Conservation (phyloP, 2,329 filamentous ascomycete species). For the Cercospora janseana region DNA sequence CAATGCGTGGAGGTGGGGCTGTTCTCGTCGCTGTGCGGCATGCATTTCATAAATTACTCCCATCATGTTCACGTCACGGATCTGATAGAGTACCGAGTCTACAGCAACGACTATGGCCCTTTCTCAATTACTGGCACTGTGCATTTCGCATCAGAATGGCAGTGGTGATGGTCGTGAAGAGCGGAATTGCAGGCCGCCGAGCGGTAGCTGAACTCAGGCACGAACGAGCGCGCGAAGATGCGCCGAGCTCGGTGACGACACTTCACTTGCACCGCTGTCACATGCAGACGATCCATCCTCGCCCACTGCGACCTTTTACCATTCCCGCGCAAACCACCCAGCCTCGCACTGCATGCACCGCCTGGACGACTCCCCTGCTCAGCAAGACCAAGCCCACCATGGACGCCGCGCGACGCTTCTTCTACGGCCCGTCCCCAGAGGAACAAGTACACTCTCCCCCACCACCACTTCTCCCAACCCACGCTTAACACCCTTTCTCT, state of each 20-base stretch:
- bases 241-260: slow-evolving; percentile 4
- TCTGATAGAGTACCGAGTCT: no score
- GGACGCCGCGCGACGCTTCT: slow-evolving; percentile 82
- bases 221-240: background rate
- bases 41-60: no score
- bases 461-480: slow-evolving; percentile 4
- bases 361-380: background rate
- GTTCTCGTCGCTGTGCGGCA: no score
- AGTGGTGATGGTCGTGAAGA: no score
- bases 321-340: background rate
- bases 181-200: background rate
- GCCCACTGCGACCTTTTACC: background rate
- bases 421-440: slow-evolving; percentile 89
- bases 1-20: slow-evolving; percentile 1
- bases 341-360: background rate
- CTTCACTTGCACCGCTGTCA: background rate
- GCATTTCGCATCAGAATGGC: no score
- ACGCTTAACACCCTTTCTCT: background rate
- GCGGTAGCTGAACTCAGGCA: background rate
- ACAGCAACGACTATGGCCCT: no score
- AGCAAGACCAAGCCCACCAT: slow-evolving; percentile 50
- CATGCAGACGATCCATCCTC: background rate
- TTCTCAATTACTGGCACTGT: no score
- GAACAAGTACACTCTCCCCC: slow-evolving; percentile 66
- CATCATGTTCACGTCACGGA: no score